Conservation (phyloP, 306 rosid species). For the Inga oerstediana region DNA sequence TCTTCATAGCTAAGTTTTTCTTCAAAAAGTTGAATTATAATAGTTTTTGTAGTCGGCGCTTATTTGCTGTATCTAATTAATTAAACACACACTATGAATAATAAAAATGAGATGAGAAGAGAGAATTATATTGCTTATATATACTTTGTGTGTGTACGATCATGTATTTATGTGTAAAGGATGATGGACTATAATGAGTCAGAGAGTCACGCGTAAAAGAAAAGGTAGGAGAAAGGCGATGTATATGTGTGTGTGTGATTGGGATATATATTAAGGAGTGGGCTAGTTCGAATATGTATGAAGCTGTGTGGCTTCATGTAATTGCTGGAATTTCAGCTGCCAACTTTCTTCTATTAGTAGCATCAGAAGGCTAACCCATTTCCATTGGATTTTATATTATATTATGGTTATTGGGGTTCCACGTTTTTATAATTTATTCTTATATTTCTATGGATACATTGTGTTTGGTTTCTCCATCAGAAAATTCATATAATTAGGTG, state of each 20-base stretch:
- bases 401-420: slow-evolving; percentile 51
- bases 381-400: slow-evolving; percentile 35
- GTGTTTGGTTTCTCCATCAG: slow-evolving; percentile 26
- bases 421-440: slow-evolving; percentile 7
- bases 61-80: slow-evolving; percentile 14
- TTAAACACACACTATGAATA: background rate
- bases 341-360: slow-evolving; percentile 36
- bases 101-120: background rate
- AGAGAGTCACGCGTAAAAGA: slow-evolving; percentile 59
- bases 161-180: slow-evolving; percentile 20
- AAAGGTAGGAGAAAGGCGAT: slow-evolving; percentile 41
- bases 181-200: slow-evolving; percentile 3
- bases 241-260: background rate
- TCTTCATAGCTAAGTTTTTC: slow-evolving; percentile 12
- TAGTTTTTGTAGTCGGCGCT: slow-evolving; percentile 32
- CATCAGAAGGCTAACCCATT: slow-evolving; percentile 40
- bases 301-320: slow-evolving; percentile 28
- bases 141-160: background rate
- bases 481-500: slow-evolving; percentile 25
- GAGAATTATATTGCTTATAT: background rate
- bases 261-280: slow-evolving; percentile 15
- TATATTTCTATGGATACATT: background rate
- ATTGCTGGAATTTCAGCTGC: slow-evolving; percentile 31
- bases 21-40: slow-evolving; percentile 4
- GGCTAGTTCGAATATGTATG: slow-evolving; percentile 33